Conservation (phyloP, 1,284 basidiomycete genomes). For the Vanrija pseudolonga region DNA sequence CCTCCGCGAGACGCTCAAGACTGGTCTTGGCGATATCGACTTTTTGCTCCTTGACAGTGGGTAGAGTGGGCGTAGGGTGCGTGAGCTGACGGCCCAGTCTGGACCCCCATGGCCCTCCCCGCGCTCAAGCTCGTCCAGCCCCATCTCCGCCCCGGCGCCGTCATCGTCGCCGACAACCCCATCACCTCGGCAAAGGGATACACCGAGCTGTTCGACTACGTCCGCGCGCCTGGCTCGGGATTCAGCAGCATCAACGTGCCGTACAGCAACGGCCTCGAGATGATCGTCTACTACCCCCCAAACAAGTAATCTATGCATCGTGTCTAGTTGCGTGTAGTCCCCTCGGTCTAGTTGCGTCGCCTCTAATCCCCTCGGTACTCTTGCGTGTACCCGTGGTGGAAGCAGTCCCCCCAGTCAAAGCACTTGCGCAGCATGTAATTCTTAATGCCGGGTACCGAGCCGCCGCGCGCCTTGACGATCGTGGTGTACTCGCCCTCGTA, state of each 20-base stretch:
- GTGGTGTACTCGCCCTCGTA: not conserved
- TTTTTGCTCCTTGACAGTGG: constrained; percentile 33
- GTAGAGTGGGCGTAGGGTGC: constrained; percentile 9
- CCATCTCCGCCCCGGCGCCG: constrained; percentile 20
- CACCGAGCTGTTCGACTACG: constrained; percentile 17
- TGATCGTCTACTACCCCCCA: constrained; percentile 20
- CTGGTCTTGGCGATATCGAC: constrained; percentile 21
- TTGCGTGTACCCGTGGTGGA: not conserved
- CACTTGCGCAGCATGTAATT: not conserved
- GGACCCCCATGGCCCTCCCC: constrained; percentile 28
- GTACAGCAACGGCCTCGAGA: constrained; percentile 24
- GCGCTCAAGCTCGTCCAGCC: constrained; percentile 23
- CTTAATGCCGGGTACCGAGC: not conserved
- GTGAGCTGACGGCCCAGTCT: constrained; percentile 16
- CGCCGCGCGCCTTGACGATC: not conserved
- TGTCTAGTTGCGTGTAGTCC: no score
- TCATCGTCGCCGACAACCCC: constrained; percentile 23
- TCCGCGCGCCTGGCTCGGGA: not conserved
- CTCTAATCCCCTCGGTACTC: not conserved
- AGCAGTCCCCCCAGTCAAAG: not conserved
- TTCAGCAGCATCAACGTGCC: constrained; percentile 16
- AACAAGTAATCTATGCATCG: no score
- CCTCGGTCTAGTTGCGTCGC: not conserved
- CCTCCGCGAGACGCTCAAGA: constrained; percentile 27
- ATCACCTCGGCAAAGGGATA: constrained; percentile 18